Evolutionary conservation across 305 asterid species (phyloP).

Genomic region (Fraxinus velutina): DNA sequence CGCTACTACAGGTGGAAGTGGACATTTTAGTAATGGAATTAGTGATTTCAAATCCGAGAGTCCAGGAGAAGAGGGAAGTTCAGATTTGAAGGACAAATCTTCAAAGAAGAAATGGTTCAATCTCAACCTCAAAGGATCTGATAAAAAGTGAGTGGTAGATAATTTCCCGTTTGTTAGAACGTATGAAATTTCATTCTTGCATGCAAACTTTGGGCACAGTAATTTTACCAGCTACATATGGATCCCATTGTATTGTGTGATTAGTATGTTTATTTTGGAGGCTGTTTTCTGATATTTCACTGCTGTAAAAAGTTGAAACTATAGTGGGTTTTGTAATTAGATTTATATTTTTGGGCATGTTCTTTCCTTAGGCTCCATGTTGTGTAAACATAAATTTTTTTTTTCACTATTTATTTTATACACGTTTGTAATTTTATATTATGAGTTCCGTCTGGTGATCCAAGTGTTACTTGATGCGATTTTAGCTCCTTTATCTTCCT

Average conservation of each 20-base stretch:
- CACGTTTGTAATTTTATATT: slow-evolving; percentile 15
- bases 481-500: background rate
- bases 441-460: background rate
- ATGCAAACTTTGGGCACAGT: slow-evolving; percentile 18
- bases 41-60: slow-evolving; percentile 47
- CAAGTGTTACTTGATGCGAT: background rate
- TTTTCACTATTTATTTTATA: background rate
- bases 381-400: slow-evolving; percentile 22
- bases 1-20: slow-evolving; percentile 31
- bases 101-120: slow-evolving; percentile 82
- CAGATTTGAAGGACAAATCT: slow-evolving; percentile 80
- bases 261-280: slow-evolving; percentile 19
- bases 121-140: slow-evolving; percentile 56
- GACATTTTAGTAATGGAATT: slow-evolving; percentile 42
- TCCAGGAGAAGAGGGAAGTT: slow-evolving; percentile 77
- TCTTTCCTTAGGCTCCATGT: slow-evolving; percentile 21
- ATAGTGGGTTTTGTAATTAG: slow-evolving; percentile 41
- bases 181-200: slow-evolving; percentile 30
- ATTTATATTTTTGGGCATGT: slow-evolving; percentile 35
- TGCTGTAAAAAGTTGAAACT: slow-evolving; percentile 37
- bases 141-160: slow-evolving; percentile 27
- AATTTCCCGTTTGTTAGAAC: slow-evolving; percentile 6
- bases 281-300: slow-evolving; percentile 23
- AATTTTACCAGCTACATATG: slow-evolving; percentile 28
- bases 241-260: slow-evolving; percentile 28